phyloP scores from a whole-genome alignment of 805 yeast genomes.

The Pichia sporocuriosa region DNA sequence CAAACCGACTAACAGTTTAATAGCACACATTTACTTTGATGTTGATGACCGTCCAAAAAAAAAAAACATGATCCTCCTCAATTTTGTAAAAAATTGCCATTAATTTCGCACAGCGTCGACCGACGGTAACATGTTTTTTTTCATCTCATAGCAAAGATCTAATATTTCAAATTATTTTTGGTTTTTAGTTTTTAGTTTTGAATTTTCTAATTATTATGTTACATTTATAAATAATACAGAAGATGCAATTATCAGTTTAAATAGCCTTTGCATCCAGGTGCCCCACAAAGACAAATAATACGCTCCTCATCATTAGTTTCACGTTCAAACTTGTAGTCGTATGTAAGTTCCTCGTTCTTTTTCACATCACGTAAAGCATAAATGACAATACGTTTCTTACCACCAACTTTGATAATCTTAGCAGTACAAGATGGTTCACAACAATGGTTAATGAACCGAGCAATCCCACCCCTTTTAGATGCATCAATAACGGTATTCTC shows the following conservation, averaged over 20 bases:
- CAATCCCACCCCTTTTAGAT: constrained; percentile 94
- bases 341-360: constrained; percentile 88
- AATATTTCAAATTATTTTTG: too few species aligned
- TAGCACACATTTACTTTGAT: too few species aligned
- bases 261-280: constrained; percentile 89
- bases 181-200: too few species aligned
- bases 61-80: too few species aligned
- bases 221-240: too few species aligned
- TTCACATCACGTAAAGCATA: constrained; percentile 85
- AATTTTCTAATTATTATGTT: too few species aligned
- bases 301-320: constrained; percentile 85
- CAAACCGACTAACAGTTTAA: too few species aligned
- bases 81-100: too few species aligned
- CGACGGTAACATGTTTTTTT: too few species aligned
- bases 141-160: too few species aligned
- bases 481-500: constrained; percentile 96
- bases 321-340: constrained; percentile 91
- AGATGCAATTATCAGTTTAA: constrained; percentile 68
- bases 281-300: constrained; percentile 90
- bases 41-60: too few species aligned
- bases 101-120: too few species aligned
- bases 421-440: constrained; percentile 98
- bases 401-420: constrained; percentile 90
- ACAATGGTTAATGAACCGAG: constrained; percentile 94
- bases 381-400: constrained; percentile 87